Base-by-base conservation (phyloP, 495 filamentous ascomycete species). In the Penicillium coprophilum region DNA sequence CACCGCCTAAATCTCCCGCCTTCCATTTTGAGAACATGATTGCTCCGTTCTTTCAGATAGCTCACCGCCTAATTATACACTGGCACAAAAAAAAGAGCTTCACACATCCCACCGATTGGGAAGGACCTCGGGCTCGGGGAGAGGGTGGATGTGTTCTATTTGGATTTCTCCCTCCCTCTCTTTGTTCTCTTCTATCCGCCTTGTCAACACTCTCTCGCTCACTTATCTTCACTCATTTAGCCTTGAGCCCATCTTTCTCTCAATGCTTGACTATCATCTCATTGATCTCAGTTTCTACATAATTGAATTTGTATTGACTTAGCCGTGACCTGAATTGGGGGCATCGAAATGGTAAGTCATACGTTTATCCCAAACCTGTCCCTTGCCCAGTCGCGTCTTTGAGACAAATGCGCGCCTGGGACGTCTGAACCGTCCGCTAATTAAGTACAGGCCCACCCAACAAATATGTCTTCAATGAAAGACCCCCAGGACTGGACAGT, bases 401-500 rank as follows among this genome's bases (percentile, higher is more conserved):
- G 30, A 15, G 31, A 34, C 12, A 36, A 49, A 23, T 27, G 34
- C 46, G 2, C 3, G 28, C 11, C 10, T 21, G 17, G 8, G 17
- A 6, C 46, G 13, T 43, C 17, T 52, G 49, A 31, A 30, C 5
- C 3, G 13, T 3, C 15, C 34, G 15, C 48, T 51, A 24, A 47
- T 30, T 20, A 4, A 36, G 17, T 23, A n/a, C 24, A 60, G 52
- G 53, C 41, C 58, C 57, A 40, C 51, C 20, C 23, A 27, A 4
- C 46, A 36, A 44, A 36, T 20, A 70, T 71, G 65, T 27, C 60
- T 12, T 4, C 50, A 15, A 6, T 0, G n/a, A 40, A 13, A 31
- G 89, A 91, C 59, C 89, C 89, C 1, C 82, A 83, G 58, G 67
- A 82, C 57, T 92, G 89, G 89, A 74, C 74, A 21, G 74, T 86